Conservation (phyloP, 148 eudicot species). For the Dianthus caryophyllus region DNA sequence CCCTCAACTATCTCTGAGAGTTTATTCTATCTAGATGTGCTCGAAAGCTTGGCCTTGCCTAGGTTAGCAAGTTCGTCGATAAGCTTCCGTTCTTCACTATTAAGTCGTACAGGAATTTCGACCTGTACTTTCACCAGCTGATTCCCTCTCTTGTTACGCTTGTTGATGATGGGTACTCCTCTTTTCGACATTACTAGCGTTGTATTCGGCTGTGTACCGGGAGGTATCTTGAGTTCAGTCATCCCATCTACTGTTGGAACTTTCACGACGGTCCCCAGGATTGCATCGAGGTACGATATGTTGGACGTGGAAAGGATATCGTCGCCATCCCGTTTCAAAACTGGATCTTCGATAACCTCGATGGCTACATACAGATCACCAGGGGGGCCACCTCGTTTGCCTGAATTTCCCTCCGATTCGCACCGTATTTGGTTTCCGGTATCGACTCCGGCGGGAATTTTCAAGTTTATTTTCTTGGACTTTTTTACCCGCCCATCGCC, state of each 20-base stretch:
- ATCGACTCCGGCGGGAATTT: slow-evolving; percentile 90
- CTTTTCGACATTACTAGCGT: slow-evolving; percentile 81
- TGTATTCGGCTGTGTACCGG: slow-evolving; percentile 90
- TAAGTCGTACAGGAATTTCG: slow-evolving; percentile 73
- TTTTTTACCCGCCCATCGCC: slow-evolving; percentile 81
- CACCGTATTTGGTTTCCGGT: slow-evolving; percentile 75
- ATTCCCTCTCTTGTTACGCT: slow-evolving; percentile 67
- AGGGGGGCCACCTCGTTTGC: slow-evolving; percentile 78
- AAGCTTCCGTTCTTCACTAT: slow-evolving; percentile 73
- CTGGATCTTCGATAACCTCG: slow-evolving; percentile 58
- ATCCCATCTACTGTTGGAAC: slow-evolving; percentile 89
- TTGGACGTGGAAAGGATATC: slow-evolving; percentile 72
- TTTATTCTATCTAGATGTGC: slow-evolving; percentile 36
- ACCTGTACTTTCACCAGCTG: slow-evolving; percentile 86
- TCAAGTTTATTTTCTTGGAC: slow-evolving; percentile 62
- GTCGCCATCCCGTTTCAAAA: slow-evolving; percentile 69
- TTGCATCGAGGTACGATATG: slow-evolving; percentile 79
- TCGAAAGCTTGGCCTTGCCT: slow-evolving; percentile 52
- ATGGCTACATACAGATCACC: slow-evolving; percentile 75
- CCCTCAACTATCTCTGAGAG: not conserved
- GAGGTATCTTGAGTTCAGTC: slow-evolving; percentile 71
- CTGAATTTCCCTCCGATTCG: slow-evolving; percentile 75
- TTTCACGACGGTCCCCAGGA: slow-evolving; percentile 67
- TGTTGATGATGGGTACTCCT: slow-evolving; percentile 77
- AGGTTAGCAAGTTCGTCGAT: slow-evolving; percentile 67